Evolutionary conservation across 495 filamentous ascomycete genomes (phyloP).

Genomic region (Astrothelium macrocarpum): DNA sequence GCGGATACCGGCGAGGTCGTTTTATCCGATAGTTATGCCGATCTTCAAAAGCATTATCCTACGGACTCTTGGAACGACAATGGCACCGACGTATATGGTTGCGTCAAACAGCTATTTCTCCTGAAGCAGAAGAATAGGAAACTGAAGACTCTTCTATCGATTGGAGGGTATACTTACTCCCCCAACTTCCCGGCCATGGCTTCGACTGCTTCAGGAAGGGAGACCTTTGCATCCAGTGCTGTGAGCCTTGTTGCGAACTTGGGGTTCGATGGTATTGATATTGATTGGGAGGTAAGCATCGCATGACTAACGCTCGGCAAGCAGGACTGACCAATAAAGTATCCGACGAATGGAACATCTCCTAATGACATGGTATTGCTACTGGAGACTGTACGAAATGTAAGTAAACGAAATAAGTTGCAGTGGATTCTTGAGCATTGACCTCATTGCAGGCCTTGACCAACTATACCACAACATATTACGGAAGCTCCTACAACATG

Average conservation of each 20-base stretch:
- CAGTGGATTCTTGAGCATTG: not conserved
- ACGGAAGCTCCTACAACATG: slow-evolving; percentile 40
- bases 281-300: slow-evolving; percentile 49
- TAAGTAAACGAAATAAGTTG: not conserved
- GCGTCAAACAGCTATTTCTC: slow-evolving; percentile 86
- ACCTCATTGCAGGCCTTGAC: not conserved
- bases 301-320: not conserved
- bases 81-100: slow-evolving; percentile 61
- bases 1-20: slow-evolving; percentile 70
- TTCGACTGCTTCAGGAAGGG: slow-evolving; percentile 49
- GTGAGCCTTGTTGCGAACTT: slow-evolving; percentile 58
- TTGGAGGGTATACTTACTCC: slow-evolving; percentile 95
- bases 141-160: slow-evolving; percentile 82
- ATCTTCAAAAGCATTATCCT: slow-evolving; percentile 78
- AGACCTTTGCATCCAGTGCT: slow-evolving; percentile 56
- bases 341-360: slow-evolving; percentile 46
- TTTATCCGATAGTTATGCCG: slow-evolving; percentile 75
- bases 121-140: slow-evolving; percentile 82
- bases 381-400: slow-evolving; percentile 52
- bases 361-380: slow-evolving; percentile 62
- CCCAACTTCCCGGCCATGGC: slow-evolving; percentile 71
- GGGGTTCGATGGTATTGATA: slow-evolving; percentile 53
- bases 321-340: slow-evolving; percentile 23
- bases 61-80: slow-evolving; percentile 60
- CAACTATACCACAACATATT: not conserved